Base-by-base conservation (phyloP, 805 yeast genomes). In the Barnettozyma pratensis region DNA sequence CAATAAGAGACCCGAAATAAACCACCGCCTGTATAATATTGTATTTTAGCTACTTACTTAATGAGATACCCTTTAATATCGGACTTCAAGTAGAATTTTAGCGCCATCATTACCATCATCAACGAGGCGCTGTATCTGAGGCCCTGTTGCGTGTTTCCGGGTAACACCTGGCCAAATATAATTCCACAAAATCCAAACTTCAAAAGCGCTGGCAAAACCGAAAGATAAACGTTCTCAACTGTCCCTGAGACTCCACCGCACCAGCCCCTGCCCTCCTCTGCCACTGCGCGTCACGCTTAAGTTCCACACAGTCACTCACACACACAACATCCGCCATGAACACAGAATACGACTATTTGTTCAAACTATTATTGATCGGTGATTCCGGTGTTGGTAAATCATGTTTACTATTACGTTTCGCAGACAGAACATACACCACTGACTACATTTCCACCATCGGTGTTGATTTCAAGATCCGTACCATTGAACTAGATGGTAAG, bases 301-400 rank as follows among this genome's bases (percentile, higher is more conserved):
- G 11, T n/a, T 12, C 41, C 25, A 9, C 14, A 12, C 34, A 12
- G 11, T 14, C 9, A 39, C 4, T 26, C 32, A 35, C 44, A 26
- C 14, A 26, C 12, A 34, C 32, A 42, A 10, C 9, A 10, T n/a
- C 27, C 12, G 26, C 35, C 44, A 86, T 87, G 94, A 87, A 86
- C 71, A 84, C 85, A 76, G 96, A 95, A 73, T 94, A 94, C 97
- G 99, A 94, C 72, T 94, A 90, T 68, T 79, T 94, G 65, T 94
- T 94, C 75, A 94, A 94, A 72, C 80, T 94, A 59, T 77, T 94
- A 66, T 81, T 94, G 72, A 94, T 94, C 62, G 99, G 99, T 53
- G 97, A 94, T 71, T 92, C 98, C 42, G 99, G 99, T 60, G 99
- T 94, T 44, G 99, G 99, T 54, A 94, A 94, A 69, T 90, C 97